Conservation (phyloP, 2,329 filamentous ascomycete genomes). For the Celoporthe dispersa region DNA sequence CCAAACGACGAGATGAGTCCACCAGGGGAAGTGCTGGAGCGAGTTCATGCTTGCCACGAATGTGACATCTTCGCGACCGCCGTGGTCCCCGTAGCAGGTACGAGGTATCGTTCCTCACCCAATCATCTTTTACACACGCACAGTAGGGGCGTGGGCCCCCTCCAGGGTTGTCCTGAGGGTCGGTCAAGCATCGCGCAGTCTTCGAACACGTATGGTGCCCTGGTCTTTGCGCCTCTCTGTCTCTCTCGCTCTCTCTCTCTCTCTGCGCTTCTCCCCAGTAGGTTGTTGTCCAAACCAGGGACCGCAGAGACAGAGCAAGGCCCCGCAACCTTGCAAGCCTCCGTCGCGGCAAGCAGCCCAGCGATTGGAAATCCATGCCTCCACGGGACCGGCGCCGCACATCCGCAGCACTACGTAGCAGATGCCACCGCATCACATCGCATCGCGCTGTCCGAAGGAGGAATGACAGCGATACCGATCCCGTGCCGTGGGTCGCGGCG, state of each 20-base stretch:
- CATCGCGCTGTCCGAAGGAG: not conserved
- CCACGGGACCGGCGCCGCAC: not conserved
- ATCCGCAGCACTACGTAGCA: not conserved
- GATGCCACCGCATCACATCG: constrained; percentile 9
- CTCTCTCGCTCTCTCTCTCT: too few relatives aligned
- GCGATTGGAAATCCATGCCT: not conserved
- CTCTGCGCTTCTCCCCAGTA: not conserved
- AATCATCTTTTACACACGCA: constrained; percentile 2
- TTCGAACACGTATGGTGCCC: constrained; percentile 1
- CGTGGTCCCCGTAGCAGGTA: not conserved
- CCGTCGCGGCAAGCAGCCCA: not conserved
- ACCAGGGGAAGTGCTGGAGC: not conserved
- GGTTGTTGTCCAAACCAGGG: not conserved
- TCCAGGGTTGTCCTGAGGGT: not conserved
- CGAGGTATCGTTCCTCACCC: not conserved
- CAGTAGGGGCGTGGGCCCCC: too few relatives aligned
- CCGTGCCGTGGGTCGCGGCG: not conserved
- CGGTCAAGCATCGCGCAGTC: not conserved
- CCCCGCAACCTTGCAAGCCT: not conserved
- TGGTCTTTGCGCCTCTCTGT: not conserved
- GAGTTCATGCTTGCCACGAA: constrained; percentile 2
- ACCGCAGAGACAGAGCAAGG: not conserved
- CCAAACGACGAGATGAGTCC: not conserved
- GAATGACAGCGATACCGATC: not conserved
- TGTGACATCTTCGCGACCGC: not conserved